Base-by-base conservation (phyloP, 202 grass and related monocot genomes). In the Alloteropsis angusta region DNA sequence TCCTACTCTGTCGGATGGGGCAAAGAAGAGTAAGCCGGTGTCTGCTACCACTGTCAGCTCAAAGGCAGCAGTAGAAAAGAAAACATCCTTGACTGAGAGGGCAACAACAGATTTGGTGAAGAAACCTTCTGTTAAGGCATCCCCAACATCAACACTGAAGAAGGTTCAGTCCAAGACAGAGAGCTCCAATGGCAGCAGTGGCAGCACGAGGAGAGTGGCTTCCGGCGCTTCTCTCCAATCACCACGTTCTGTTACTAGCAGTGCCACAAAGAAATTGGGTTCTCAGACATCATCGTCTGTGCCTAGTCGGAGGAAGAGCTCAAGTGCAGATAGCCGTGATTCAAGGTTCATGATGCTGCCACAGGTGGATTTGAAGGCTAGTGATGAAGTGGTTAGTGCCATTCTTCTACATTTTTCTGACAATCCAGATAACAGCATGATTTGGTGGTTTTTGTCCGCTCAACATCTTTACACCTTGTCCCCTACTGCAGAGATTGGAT, bases 361-460 rank as follows among this genome's bases (percentile, higher is more conserved):
- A 52, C 91, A 94, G 76, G 92, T 98, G 80, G 95, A 98, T 81
- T 75, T 96, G 50, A 98, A 89, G 74, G 83, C 89, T 80, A 93
- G 89, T 32, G 89, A 90, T 73, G 95, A 94, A 76, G 69, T 88
- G 95, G 95, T 98, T 38, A 86, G 88, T 91, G 52, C 43, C 23
- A 6, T 65, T 61, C 23, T 72, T 80, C 69, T 68, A 18, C 38
- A 38, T 59, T 78, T 79, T 69, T 71, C 66, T 16, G 46, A 54
- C 48, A 85, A 61, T 72, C 26, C 74, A 72, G 58, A 19, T 56
- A 26, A 50, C 68, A 35, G 30, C 22, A 74, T 76, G 21, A 26
- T 75, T 54, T 86, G 19, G 36, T 38, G 25, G 3, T 81, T 72
- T 72, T 69, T 44, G 10, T 76, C 61, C 32, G 62, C 66, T 45